Evolutionary conservation across 73 alveolate genomes (phyloP), one percentile per base, ranked within the genome.

Genomic region (Paramecium pentaurelia): DNA sequence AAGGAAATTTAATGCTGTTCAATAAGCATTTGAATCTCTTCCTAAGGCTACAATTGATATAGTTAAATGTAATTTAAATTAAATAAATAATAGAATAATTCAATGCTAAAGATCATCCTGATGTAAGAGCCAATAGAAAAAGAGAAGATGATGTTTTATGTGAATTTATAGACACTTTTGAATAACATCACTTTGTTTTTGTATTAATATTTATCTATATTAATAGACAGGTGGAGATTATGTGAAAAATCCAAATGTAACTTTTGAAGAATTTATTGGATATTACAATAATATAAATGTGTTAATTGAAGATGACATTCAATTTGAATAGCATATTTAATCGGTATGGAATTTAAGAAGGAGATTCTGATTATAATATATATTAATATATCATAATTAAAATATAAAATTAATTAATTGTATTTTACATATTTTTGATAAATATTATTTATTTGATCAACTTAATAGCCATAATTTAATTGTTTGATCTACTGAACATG

Each of bases 251-350:
- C 97, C 96, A 20, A 93, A 94, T 22, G 99, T 98, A 30, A 93
- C 98, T 20, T 92, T 93, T 58, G 99, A 98, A 10, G 99, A 98
- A 94, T 98, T 97, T 93, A 25, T 94, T 27, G 99, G 96, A 28
- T 98, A 97, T 94, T 96, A 96, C 94, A 95, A 95, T 70, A 95
- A 96, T 84, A 94, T 96, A 36, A 95, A 98, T 28, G 98, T 98
- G 86, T 92, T 96, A 30, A 93, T 98, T 54, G 99, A 96, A 45
- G 95, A 93, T 51, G 99, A 96, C 70, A 75, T 86, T 37, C 93
- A 92, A 20, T 96, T 96, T 92, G 98, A 96, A 93, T 75, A 75
- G 12, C 40, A 30, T 38, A 14, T 75, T 22, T 22, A 38, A 10
- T 34, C 59, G 8, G 60, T 75, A 20, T 75, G 88, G 88, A 42